phyloP scores from a whole-genome alignment of 1,139 yeast genomes.

The Geotrichum klebahnii region DNA sequence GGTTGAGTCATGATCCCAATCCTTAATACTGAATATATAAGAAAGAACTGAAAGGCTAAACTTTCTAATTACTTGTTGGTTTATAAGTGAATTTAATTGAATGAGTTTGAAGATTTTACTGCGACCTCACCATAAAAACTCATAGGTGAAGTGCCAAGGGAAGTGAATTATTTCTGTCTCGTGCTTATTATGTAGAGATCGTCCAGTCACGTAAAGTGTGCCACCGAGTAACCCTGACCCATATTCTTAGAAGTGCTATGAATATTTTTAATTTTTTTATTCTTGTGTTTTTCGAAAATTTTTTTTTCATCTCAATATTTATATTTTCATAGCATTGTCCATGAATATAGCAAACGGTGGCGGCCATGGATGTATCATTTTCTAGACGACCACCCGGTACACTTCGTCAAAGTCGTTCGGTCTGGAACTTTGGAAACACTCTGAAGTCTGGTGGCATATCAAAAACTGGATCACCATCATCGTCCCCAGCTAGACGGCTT shows the following conservation, averaged over 20 bases:
- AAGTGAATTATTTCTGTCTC: no score
- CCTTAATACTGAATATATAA: not conserved
- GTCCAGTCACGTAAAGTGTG: no score
- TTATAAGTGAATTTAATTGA: no score
- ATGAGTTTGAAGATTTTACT: no score
- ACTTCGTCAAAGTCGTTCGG: constrained; percentile 13
- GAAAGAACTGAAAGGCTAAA: no score
- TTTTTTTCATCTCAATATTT: not conserved
- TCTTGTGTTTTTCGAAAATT: no score
- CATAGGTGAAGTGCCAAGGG: no score
- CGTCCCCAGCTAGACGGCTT: constrained; percentile 5
- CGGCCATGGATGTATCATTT: constrained; percentile 13
- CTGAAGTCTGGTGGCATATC: not conserved
- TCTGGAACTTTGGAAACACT: constrained; percentile 11
- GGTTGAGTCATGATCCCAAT: not conserved
- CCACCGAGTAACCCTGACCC: not conserved
- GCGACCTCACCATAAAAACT: no score
- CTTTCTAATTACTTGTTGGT: not conserved
- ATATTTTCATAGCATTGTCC: not conserved
- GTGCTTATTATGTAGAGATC: no score
- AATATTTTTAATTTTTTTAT: no score
- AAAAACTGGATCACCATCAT: constrained; percentile 10
- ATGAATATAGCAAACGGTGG: not conserved
- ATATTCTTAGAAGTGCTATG: no score
- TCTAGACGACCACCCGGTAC: constrained; percentile 4